These are phyloP conservation scores for Barnettozyma californica DNA, from an alignment of 805 yeast genomes.

Conservation along the genomic window DNA sequence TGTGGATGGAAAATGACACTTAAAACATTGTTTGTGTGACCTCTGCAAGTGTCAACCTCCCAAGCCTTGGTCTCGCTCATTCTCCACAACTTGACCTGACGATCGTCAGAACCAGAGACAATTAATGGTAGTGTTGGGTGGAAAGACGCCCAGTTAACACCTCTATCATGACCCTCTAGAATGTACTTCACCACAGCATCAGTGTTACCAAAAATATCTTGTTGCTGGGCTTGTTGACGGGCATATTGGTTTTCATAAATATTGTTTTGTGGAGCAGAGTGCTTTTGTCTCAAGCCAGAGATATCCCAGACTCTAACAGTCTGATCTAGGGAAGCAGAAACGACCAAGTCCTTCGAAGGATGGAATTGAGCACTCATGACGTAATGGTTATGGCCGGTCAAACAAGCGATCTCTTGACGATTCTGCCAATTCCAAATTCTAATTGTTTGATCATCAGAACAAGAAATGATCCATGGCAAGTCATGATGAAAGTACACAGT, in stretches of 20 bases:
- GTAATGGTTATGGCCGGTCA: conserved; percentile 97
- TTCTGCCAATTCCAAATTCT: conserved; percentile 99
- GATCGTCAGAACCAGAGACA: conserved; percentile 94
- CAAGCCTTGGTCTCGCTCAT: conserved; percentile 97
- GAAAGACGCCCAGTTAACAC: conserved; percentile 98
- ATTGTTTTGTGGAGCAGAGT: conserved; percentile 69
- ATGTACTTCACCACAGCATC: conserved; percentile 95
- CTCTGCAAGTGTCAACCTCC: conserved; percentile 98
- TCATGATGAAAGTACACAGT: conserved; percentile 93
- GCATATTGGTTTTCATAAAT: conserved; percentile 38
- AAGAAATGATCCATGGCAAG: conserved; percentile 94
- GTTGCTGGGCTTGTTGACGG: conserved; percentile 66
- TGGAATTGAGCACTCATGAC: conserved; percentile 98
- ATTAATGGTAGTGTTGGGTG: conserved; percentile 95
- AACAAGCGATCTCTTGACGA: conserved; percentile 92
- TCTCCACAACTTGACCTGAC: conserved; percentile 94
- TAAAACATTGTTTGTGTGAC: conserved; percentile 91
- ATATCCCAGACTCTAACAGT: conserved; percentile 99
- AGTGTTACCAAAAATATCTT: conserved; percentile 89
- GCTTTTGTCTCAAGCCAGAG: conserved; percentile 88
- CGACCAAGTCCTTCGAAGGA: conserved; percentile 89
- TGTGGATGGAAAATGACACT: conserved; percentile 89
- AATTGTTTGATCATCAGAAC: conserved; percentile 97
- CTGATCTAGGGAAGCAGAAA: conserved; percentile 93
- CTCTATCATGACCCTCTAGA: conserved; percentile 96